phyloP scores from a whole-genome alignment of 2,329 filamentous ascomycete species.

The Lizonia empirigonia region DNA sequence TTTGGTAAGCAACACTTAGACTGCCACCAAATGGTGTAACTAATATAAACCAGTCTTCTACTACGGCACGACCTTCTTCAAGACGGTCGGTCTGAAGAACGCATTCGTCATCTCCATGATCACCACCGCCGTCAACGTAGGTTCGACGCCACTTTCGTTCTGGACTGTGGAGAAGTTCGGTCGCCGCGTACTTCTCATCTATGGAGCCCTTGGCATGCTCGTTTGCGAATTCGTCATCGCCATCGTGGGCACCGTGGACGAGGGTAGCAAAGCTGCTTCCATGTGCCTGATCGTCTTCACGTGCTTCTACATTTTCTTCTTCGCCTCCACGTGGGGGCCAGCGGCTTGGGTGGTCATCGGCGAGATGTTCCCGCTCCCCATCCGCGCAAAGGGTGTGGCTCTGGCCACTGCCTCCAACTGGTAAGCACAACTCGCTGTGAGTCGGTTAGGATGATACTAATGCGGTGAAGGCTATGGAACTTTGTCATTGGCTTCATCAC shows the following conservation, averaged over 20 bases:
- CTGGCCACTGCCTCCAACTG: constrained; percentile 89
- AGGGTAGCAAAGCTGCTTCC: constrained; percentile 57
- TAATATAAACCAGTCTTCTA: constrained; percentile 39
- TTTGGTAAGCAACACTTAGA: constrained; percentile 66
- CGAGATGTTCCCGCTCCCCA: constrained; percentile 88
- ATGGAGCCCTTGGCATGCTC: constrained; percentile 80
- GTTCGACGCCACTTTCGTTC: constrained; percentile 85
- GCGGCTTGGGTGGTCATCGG: constrained; percentile 75
- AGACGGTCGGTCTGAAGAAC: constrained; percentile 75
- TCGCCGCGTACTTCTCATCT: constrained; percentile 78
- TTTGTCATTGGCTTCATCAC: constrained; percentile 62
- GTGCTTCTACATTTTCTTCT: constrained; percentile 91
- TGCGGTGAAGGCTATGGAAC: constrained; percentile 93
- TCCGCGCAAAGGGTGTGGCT: constrained; percentile 84
- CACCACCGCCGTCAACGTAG: constrained; percentile 87
- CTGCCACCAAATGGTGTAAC: too few species aligned
- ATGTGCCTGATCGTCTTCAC: constrained; percentile 77
- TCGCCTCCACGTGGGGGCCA: constrained; percentile 87
- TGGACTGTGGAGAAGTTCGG: constrained; percentile 82
- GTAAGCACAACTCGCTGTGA: too few species aligned
- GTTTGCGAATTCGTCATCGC: constrained; percentile 86
- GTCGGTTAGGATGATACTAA: too few species aligned
- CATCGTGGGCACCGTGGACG: constrained; percentile 60
- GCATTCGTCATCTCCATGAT: constrained; percentile 83
- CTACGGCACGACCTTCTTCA: constrained; percentile 79